Percentiles rank a stretch among this genome's conserved stretches.
These are phyloP conservation scores for Paspalum notatum DNA, from an alignment of 176 grass and related monocot species.

Conservation along the genomic window DNA sequence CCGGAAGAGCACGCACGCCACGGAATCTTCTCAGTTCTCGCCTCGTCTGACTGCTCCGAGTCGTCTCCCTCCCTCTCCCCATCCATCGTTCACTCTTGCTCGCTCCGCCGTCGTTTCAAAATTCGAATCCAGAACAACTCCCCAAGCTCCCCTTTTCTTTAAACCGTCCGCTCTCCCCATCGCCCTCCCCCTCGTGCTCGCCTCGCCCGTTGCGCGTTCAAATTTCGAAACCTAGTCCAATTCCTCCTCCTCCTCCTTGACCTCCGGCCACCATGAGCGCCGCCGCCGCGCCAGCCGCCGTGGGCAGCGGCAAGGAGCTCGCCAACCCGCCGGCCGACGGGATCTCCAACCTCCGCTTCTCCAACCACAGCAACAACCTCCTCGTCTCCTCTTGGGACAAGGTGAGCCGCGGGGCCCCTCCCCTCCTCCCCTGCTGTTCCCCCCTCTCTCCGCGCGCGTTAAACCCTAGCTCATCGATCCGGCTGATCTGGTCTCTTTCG, in stretches of 20 bases:
- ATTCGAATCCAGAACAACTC: constrained; percentile 10
- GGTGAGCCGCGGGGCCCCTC: constrained; percentile 43
- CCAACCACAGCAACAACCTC: constrained; percentile 96
- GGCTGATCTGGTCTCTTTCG: constrained; percentile 30
- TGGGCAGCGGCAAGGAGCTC: constrained; percentile 74
- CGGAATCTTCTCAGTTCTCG: constrained; percentile 11
- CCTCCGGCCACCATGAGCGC: constrained; percentile 34
- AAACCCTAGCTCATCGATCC: constrained; percentile 55
- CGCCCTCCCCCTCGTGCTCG: constrained; percentile 7
- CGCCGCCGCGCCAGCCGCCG: constrained; percentile 24
- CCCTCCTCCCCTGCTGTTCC: too few relatives aligned
- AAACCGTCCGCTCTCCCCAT: background rate
- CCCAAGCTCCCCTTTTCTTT: background rate
- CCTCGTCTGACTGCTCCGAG: too few relatives aligned
- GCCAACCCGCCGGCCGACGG: constrained; percentile 72
- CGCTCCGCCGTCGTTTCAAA: background rate
- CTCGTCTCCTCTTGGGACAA: constrained; percentile 99
- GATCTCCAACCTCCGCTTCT: constrained; percentile 95
- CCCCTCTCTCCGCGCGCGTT: background rate
- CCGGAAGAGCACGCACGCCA: background rate
- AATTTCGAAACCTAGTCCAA: constrained; percentile 26
- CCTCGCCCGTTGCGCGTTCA: constrained; percentile 42
- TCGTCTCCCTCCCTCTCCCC: too few relatives aligned
- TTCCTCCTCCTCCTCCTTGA: background rate
- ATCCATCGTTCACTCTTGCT: background rate